These are phyloP conservation scores for Ceratobasidium sp. DNA, from an alignment of 1,284 basidiomycete genomes.

Conservation along the genomic window DNA sequence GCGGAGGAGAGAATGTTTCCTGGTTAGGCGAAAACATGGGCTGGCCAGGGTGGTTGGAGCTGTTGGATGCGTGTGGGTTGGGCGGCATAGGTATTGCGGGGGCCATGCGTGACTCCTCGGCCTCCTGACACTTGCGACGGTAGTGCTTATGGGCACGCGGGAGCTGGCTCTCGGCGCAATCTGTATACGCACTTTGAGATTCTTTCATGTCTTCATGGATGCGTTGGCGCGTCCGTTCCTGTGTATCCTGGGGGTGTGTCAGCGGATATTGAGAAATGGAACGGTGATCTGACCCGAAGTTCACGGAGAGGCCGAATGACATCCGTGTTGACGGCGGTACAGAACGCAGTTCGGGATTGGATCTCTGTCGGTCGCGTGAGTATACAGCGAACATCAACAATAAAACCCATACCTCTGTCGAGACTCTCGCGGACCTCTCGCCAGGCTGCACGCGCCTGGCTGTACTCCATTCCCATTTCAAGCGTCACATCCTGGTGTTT, in stretches of 20 bases:
- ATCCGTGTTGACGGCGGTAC: conserved; percentile 69
- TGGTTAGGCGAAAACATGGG: conserved; percentile 19
- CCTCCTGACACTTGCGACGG: conserved; percentile 77
- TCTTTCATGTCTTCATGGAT: conserved; percentile 86
- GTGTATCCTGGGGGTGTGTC: conserved; percentile 67
- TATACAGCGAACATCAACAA: neutral
- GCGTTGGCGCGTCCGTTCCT: conserved; percentile 84
- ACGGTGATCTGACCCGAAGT: conserved; percentile 62
- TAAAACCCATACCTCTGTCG: conserved; percentile 65
- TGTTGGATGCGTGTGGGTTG: neutral
- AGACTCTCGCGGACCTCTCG: conserved; percentile 80
- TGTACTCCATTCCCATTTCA: conserved; percentile 7
- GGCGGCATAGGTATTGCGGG: conserved; percentile 17
- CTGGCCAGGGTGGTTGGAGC: conserved; percentile 1
- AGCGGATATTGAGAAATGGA: conserved; percentile 23
- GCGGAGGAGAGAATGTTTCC: conserved; percentile 46
- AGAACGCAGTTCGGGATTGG: conserved; percentile 78
- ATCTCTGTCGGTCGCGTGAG: conserved; percentile 61
- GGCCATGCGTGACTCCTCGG: conserved; percentile 62
- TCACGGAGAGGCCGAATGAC: conserved; percentile 69
- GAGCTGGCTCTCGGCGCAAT: conserved; percentile 74
- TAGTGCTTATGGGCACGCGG: conserved; percentile 80
- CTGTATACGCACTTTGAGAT: conserved; percentile 71
- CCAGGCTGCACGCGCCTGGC: conserved; percentile 60
- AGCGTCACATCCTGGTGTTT: conserved; percentile 17